phyloP scores from a whole-genome alignment of 352 stramenopile genomes.

The Blastocystis sp. region DNA sequence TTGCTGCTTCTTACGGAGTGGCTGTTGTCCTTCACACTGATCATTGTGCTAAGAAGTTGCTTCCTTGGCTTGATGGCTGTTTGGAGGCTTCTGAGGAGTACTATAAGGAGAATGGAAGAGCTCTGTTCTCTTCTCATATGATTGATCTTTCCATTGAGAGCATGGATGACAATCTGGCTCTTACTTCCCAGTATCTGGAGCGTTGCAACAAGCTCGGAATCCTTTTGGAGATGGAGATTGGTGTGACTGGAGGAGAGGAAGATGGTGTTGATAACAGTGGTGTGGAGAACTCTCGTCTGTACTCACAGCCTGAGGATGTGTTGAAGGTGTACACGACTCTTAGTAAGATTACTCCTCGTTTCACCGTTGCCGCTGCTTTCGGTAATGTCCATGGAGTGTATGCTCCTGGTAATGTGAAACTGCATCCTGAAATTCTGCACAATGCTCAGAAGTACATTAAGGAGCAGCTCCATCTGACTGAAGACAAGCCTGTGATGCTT shows the following conservation, averaged over 20 bases:
- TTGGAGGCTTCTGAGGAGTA: conserved; percentile 87
- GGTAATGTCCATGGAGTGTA: conserved; percentile 96
- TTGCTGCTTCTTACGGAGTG: conserved; percentile 89
- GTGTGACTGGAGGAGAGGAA: conserved; percentile 92
- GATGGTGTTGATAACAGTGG: conserved; percentile 94
- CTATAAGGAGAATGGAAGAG: conserved; percentile 83
- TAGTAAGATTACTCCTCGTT: conserved; percentile 79
- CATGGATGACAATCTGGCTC: conserved; percentile 92
- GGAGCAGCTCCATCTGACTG: conserved; percentile 71
- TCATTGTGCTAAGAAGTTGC: conserved; percentile 93
- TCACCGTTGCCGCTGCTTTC: conserved; percentile 90
- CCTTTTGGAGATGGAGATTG: conserved; percentile 94
- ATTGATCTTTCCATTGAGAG: conserved; percentile 93
- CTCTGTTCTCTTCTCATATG: conserved; percentile 95
- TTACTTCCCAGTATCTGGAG: conserved; percentile 93
- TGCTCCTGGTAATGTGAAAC: conserved; percentile 93
- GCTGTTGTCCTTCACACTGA: conserved; percentile 94
- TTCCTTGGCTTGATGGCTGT: conserved; percentile 94
- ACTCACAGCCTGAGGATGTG: conserved; percentile 87
- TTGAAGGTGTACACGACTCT: conserved; percentile 88
- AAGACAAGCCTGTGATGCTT: conserved; percentile 91
- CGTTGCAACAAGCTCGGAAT: conserved; percentile 88
- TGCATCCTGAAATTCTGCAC: conserved; percentile 89
- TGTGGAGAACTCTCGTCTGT: conserved; percentile 85
- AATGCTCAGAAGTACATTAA: conserved; percentile 84